Percentiles rank a stretch among this genome's conserved stretches.
phyloP scores from a whole-genome alignment of 164 flowering plant species.

The Berberis vulgaris region DNA sequence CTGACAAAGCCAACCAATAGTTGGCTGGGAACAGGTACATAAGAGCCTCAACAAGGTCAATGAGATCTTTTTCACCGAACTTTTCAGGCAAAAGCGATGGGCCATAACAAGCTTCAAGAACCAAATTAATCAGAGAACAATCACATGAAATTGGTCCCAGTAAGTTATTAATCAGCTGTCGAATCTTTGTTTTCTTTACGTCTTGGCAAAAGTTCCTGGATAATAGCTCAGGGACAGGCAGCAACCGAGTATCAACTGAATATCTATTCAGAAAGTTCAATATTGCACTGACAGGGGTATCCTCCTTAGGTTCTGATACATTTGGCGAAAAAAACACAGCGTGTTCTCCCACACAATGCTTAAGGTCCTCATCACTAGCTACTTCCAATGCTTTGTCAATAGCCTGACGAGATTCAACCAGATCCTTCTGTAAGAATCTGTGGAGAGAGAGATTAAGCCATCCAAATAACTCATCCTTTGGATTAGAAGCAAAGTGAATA shows the following conservation, averaged over 20 bases:
- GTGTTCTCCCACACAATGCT: conserved; percentile 52
- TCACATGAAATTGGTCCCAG: conserved; percentile 50
- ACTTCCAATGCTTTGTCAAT: conserved; percentile 44
- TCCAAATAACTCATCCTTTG: conserved; percentile 47
- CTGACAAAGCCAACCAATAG: conserved; percentile 48
- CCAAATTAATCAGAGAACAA: conserved; percentile 39
- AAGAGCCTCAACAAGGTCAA: conserved; percentile 65
- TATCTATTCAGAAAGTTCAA: conserved; percentile 30
- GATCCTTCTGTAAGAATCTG: conserved; percentile 39
- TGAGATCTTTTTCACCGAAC: conserved; percentile 35
- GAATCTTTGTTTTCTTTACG: conserved; percentile 46
- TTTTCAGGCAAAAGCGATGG: conserved; percentile 56
- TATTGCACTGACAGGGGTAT: conserved; percentile 13
- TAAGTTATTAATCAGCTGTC: conserved; percentile 41
- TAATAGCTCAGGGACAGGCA: conserved; percentile 29
- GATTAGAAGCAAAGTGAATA: conserved; percentile 7
- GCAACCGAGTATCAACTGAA: conserved; percentile 24
- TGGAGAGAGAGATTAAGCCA: conserved; percentile 60
- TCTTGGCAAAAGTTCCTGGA: conserved; percentile 45
- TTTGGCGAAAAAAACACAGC: conserved; percentile 32
- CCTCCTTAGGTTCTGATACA: conserved; percentile 20
- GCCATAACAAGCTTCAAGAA: conserved; percentile 65
- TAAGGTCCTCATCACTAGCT: conserved; percentile 35
- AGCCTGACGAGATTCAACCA: conserved; percentile 35
- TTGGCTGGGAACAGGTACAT: conserved; percentile 56